Evolutionary conservation across 1,139 yeast genomes (phyloP), one percentile per base, ranked within the genome.

Genomic region (Geotrichum reessii): DNA sequence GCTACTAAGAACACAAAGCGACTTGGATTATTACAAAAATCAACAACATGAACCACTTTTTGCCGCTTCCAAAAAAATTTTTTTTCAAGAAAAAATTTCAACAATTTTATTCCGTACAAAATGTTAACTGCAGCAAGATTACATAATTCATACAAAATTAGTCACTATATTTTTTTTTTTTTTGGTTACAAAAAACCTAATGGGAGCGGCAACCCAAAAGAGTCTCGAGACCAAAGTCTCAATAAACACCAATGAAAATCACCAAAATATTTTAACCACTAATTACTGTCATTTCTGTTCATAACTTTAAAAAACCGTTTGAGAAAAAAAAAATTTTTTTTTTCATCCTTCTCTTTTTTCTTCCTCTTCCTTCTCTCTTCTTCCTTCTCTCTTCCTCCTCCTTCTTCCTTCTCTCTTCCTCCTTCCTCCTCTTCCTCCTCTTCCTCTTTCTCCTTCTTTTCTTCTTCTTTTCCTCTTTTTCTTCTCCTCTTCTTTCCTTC

Each of bases 371-470:
- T 27, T 33, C 27, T n/a, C 9, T 22, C 31, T 50, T 44, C 21
- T n/a, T 50, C 21, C 24, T 44, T 33, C 28, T 37, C 31, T 19
- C 31, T 50, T 22, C 22, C 31, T 27, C 37, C 12, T 42, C 33
- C 33, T 22, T 25, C 22, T 50, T 49, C 27, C 40, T 31, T 48
- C 33, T 24, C 44, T 47, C 31, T 25, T 48, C 24, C 44, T 40
- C 25, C 28, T 31, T 21, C 24, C 37, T 53, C 52, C 54, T 42
- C 42, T 42, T 54, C 53, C 40, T 37, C 42, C 47, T 50, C 47
- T 48, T 53, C 33, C 11, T 14, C 8, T 12, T 42, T 49, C 48
- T 19, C 49, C 33, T n/a, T 9, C 22, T 12, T 44, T 40, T 28
- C 19, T 40, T 8, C 52, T 53, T 40, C 44, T 24, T 49, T 44